Conservation (phyloP, 1,139 yeast species). For the Zygosaccharomyces sapae region DNA sequence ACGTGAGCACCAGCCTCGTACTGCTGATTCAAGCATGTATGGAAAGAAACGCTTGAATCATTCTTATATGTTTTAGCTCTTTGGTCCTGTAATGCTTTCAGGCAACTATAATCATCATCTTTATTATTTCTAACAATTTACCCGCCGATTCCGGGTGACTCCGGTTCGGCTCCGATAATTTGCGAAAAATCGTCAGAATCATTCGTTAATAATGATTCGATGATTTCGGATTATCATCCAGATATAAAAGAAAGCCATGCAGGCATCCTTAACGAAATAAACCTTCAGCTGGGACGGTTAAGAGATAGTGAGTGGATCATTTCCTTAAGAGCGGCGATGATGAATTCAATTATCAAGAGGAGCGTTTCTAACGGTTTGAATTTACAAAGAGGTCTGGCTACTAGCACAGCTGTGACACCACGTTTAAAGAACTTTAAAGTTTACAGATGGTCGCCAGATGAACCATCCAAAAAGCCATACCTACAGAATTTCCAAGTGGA, state of each 20-base stretch:
- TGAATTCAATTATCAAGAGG: conserved; percentile 16
- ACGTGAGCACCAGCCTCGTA: too few species aligned
- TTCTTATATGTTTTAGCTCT: too few species aligned
- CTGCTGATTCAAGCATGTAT: too few species aligned
- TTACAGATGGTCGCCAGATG: conserved; percentile 98
- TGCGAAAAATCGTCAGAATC: conserved; percentile 2
- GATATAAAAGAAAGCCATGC: background rate
- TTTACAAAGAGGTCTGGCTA: conserved; percentile 31
- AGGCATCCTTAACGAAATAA: background rate
- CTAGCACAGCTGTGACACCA: conserved; percentile 42
- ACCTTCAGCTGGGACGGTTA: background rate
- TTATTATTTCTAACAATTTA: background rate
- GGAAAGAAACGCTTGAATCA: too few species aligned
- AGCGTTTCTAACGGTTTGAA: conserved; percentile 15
- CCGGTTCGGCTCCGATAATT: conserved; percentile 13
- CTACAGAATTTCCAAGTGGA: conserved; percentile 82
- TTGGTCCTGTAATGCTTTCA: too few species aligned
- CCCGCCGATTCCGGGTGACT: conserved; percentile 1
- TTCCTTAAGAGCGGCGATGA: conserved; percentile 6
- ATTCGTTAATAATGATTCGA: background rate
- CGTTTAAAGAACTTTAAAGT: conserved; percentile 80
- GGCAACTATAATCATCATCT: background rate
- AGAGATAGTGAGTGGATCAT: background rate
- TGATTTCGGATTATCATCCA: background rate
- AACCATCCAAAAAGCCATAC: conserved; percentile 87